A percentile compares a stretch with the other conserved stretches of the same genome.
Evolutionary conservation across 441 rosid genomes (phyloP).

Genomic region (Populus hybrid): DNA sequence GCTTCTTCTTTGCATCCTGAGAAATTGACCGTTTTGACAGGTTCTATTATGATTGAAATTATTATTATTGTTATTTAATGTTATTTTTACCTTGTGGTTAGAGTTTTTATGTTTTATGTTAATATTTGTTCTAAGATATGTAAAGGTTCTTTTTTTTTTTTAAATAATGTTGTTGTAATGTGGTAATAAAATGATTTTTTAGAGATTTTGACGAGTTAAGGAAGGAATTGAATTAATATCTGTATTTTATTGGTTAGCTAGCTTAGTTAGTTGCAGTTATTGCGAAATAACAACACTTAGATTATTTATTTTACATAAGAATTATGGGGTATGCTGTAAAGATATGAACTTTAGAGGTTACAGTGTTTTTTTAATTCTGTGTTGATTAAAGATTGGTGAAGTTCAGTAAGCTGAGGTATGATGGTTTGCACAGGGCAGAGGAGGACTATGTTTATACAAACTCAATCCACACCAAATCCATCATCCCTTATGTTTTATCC

Average conservation of each 20-base stretch:
- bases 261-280: neutral
- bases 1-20: constrained; percentile 27
- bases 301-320: neutral
- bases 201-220: neutral
- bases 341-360: neutral
- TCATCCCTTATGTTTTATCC: constrained; percentile 94
- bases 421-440: constrained; percentile 59
- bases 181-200: neutral
- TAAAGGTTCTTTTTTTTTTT: neutral
- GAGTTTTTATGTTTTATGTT: neutral
- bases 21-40: constrained; percentile 43
- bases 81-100: neutral
- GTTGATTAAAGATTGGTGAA: neutral
- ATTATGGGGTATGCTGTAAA: neutral
- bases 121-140: neutral
- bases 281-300: neutral
- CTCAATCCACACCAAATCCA: constrained; percentile 94
- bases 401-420: neutral
- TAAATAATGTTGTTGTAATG: neutral
- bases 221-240: neutral
- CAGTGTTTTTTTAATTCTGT: neutral
- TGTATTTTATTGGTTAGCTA: neutral
- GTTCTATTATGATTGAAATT: constrained; percentile 25
- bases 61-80: neutral
- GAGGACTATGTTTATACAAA: constrained; percentile 90